Evolutionary conservation across 2,329 filamentous ascomycete species (phyloP).

Genomic region (Diaporthe sp.): DNA sequence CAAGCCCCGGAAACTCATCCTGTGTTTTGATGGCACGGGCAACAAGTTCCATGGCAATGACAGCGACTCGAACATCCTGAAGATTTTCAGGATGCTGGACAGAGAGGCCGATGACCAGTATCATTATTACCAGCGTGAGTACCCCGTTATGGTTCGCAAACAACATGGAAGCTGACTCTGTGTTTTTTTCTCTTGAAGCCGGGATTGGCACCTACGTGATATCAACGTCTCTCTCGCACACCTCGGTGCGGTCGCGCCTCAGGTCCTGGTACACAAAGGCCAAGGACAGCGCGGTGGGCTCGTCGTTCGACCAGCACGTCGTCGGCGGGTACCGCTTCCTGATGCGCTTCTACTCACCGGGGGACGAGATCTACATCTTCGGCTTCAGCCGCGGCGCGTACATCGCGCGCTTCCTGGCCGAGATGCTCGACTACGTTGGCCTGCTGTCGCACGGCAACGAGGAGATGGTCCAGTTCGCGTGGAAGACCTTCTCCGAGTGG

Average conservation of each 20-base stretch:
- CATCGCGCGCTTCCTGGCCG: slow-evolving; percentile 79
- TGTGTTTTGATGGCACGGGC: slow-evolving; percentile 73
- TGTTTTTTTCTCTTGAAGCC: slow-evolving; percentile 47
- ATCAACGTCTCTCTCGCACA: slow-evolving; percentile 68
- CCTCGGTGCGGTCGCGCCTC: slow-evolving; percentile 64
- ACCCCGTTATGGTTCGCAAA: background rate
- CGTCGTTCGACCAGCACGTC: slow-evolving; percentile 84
- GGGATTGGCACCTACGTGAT: slow-evolving; percentile 81
- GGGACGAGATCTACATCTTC: slow-evolving; percentile 77
- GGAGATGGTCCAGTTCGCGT: slow-evolving; percentile 85
- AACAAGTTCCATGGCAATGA: slow-evolving; percentile 73
- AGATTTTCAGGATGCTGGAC: slow-evolving; percentile 77
- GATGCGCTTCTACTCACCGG: slow-evolving; percentile 76
- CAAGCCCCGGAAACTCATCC: slow-evolving; percentile 59
- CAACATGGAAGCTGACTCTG: slow-evolving; percentile 18
- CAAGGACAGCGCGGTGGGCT: slow-evolving; percentile 83
- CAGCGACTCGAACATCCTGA: slow-evolving; percentile 74
- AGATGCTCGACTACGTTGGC: slow-evolving; percentile 87
- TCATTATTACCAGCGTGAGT: slow-evolving; percentile 71
- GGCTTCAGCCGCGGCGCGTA: slow-evolving; percentile 80
- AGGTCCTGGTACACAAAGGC: slow-evolving; percentile 77
- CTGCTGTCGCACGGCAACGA: slow-evolving; percentile 85
- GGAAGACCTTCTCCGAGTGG: slow-evolving; percentile 84
- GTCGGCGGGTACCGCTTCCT: slow-evolving; percentile 85
- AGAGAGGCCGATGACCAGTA: slow-evolving; percentile 70